These are phyloP conservation scores for Balamuthia mandrillaris DNA, from an alignment of 208 protist genomes.

Conservation along the genomic window DNA sequence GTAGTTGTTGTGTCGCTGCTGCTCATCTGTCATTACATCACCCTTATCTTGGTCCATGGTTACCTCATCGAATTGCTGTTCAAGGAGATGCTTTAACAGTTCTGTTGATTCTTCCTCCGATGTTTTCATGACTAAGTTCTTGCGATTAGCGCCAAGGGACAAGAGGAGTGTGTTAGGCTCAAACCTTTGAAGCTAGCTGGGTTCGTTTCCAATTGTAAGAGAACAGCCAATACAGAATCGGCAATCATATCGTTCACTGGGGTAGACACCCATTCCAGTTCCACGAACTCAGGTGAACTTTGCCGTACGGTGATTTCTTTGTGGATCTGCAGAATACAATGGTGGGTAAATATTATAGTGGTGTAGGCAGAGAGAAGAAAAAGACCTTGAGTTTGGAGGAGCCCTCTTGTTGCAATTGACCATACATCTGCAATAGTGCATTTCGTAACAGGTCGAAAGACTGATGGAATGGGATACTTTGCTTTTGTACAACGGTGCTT, in stretches of 20 bases:
- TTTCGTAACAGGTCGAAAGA: neutral
- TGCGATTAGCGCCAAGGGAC: no score
- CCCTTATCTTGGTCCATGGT: no score
- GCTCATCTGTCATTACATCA: no score
- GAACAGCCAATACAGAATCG: conserved; percentile 48
- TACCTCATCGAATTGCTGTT: no score
- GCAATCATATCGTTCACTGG: conserved; percentile 60
- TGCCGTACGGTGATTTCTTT: neutral
- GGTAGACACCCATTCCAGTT: conserved; percentile 51
- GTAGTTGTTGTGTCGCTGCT: no score
- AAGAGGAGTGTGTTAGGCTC: neutral
- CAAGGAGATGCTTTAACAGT: no score
- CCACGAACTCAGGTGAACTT: neutral
- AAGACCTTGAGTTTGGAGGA: no score
- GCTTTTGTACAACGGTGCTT: conserved; percentile 15
- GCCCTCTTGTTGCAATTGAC: no score
- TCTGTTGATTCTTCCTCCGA: no score
- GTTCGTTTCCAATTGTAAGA: conserved; percentile 54
- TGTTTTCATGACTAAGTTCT: no score
- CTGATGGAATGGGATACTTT: neutral
- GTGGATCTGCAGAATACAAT: neutral
- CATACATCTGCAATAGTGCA: neutral
- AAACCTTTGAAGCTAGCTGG: conserved; percentile 43
- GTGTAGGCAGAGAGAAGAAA: no score
- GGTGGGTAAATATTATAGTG: neutral